Percentiles rank a stretch among this genome's conserved stretches.
Evolutionary conservation across 106 monocot genomes (phyloP).

Genomic region (Acanthochlamys bracteata): DNA sequence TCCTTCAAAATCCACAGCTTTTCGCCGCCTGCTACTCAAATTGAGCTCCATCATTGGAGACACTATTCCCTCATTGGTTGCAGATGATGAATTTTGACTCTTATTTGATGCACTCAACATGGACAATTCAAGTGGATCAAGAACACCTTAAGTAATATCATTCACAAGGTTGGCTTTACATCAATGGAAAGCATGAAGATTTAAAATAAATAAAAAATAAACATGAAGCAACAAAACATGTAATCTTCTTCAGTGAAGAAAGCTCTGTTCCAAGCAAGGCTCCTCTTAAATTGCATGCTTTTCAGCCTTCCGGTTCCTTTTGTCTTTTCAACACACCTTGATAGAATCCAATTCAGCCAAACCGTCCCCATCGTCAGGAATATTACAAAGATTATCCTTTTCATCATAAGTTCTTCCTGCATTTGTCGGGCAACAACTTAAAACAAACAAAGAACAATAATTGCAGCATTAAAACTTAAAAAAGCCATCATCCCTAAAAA

Average conservation of each 20-base stretch:
- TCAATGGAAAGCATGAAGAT: background rate
- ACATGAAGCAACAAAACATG: background rate
- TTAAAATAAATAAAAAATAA: background rate
- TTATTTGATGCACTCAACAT: constrained; percentile 27
- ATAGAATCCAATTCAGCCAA: background rate
- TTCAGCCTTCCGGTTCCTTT: constrained; percentile 25
- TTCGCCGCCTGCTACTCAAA: constrained; percentile 3
- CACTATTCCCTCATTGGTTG: constrained; percentile 2
- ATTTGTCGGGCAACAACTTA: background rate
- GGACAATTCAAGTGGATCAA: constrained; percentile 58
- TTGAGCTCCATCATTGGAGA: constrained; percentile 20
- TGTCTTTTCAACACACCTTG: background rate
- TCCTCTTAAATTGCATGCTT: constrained; percentile 52
- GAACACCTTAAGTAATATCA: constrained; percentile 42
- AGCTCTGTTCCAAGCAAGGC: constrained; percentile 92
- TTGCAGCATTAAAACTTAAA: background rate
- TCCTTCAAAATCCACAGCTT: constrained; percentile 12
- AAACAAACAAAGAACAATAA: background rate
- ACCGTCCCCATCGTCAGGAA: background rate
- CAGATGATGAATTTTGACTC: constrained; percentile 7
- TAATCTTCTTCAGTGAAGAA: constrained; percentile 88
- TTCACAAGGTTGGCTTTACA: too few species aligned
- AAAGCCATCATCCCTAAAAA: background rate
- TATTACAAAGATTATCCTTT: constrained; percentile 11
- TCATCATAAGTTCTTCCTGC: background rate